Evolutionary conservation across 2,329 filamentous ascomycete genomes (phyloP), one percentile per base, ranked within the genome.

Genomic region (Pseudocercospora crystallina): DNA sequence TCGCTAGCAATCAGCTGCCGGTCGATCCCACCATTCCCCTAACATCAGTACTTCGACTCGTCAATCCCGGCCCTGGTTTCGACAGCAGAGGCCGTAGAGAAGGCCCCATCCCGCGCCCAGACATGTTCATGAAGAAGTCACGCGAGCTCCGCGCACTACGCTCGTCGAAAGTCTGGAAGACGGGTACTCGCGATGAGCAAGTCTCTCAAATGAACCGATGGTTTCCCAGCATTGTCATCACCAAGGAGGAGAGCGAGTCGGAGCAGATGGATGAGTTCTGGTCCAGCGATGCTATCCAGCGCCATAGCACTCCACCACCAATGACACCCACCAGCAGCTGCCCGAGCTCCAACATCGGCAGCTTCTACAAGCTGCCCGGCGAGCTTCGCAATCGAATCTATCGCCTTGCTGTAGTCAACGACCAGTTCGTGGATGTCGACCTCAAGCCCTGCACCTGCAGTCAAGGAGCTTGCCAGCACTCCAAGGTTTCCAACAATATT

Each of bases 381-480:
- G 61, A 63, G 41, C 26, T 64, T 11, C 48, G 61, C 17, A 65
- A 65, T 43, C 31, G 42, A 33, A 62, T 65, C 45, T 65, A 64
- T 49, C 61, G 60, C 35, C 32, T 58, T 17, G 56, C 54, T 1
- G 47, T 61, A 10, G 43, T 56, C n/a, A 37, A 46, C 4, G 43
- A 51, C 11, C 37, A 53, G 13, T 44, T 43, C 7, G 54, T 61
- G 35, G 46, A 47, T 35, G 34, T 61, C 51, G 38, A 45, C n/a
- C 47, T 58, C 12, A n/a, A 48, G 36, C 42, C 43, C 9, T 13
- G 37, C 10, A 49, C 54, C 34, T 64, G 62, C 41, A 45, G 42
- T 7, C 30, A 33, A 4, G 58, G 61, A 14, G 42, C 47, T 4
- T 64, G 62, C 49, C 26, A 52, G 2, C 61, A 64, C 45, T 38